phyloP scores from a whole-genome alignment of 495 filamentous ascomycete genomes.

The Penicillium nucicola region DNA sequence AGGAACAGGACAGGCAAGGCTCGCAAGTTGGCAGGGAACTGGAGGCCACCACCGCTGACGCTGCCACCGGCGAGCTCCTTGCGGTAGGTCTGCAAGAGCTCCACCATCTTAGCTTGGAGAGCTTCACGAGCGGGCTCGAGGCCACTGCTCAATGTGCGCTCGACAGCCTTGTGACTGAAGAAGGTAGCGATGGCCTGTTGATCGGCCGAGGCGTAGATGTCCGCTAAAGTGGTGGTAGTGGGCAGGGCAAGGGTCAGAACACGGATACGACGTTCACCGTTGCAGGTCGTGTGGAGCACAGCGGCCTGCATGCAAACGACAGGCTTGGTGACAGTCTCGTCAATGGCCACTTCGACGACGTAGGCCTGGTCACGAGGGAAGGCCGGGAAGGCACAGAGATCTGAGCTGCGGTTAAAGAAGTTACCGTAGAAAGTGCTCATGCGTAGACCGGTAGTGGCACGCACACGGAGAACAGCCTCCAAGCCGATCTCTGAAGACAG shows the following conservation, averaged over 20 bases:
- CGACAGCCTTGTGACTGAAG: constrained; percentile 97
- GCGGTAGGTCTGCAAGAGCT: constrained; percentile 90
- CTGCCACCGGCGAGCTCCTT: constrained; percentile 96
- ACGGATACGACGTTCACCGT: constrained; percentile 90
- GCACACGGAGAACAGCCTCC: constrained; percentile 92
- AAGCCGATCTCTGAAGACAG: constrained; percentile 93
- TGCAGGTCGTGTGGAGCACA: constrained; percentile 96
- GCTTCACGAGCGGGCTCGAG: constrained; percentile 88
- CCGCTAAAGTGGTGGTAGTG: constrained; percentile 84
- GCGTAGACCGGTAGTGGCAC: constrained; percentile 89
- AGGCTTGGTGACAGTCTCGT: constrained; percentile 90
- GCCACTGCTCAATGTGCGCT: constrained; percentile 78
- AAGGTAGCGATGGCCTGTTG: constrained; percentile 89
- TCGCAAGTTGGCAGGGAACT: constrained; percentile 89
- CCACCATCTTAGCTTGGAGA: constrained; percentile 85
- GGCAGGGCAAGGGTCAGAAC: constrained; percentile 92
- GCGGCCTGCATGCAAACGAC: constrained; percentile 95
- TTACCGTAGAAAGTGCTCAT: constrained; percentile 99
- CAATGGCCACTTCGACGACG: constrained; percentile 98
- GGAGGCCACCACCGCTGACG: constrained; percentile 86
- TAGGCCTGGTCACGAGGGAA: constrained; percentile 97
- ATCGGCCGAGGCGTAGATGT: constrained; percentile 92
- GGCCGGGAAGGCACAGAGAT: constrained; percentile 95
- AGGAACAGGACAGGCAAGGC: constrained; percentile 88
- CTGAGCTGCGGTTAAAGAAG: constrained; percentile 97